Conservation (phyloP, 805 yeast species). For the Suhomyces sp. region DNA sequence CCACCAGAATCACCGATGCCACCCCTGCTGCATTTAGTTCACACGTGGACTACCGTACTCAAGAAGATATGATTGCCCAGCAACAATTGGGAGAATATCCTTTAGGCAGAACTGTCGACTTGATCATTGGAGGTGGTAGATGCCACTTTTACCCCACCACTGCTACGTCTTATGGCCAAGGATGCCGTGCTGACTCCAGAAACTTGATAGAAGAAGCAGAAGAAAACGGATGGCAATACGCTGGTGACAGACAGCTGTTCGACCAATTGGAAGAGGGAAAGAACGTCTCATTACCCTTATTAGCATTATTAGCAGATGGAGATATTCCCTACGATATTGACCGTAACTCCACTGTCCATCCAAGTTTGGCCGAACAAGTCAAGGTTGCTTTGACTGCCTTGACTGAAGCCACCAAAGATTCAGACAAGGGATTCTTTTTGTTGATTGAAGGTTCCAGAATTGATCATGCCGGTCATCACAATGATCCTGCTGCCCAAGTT, state of each 20-base stretch:
- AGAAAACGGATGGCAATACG: constrained; percentile 62
- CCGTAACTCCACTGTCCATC: constrained; percentile 58
- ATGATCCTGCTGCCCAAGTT: constrained; percentile 93
- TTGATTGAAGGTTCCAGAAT: constrained; percentile 90
- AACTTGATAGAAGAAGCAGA: constrained; percentile 67
- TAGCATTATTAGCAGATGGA: constrained; percentile 70
- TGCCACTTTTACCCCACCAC: constrained; percentile 68
- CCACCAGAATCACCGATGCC: constrained; percentile 91
- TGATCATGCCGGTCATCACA: constrained; percentile 93
- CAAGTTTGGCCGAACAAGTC: constrained; percentile 79
- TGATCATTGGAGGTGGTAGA: constrained; percentile 90
- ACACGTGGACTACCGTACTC: constrained; percentile 72
- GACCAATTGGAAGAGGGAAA: constrained; percentile 54
- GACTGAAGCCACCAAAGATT: constrained; percentile 61
- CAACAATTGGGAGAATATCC: constrained; percentile 84
- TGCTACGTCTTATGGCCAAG: too few species aligned
- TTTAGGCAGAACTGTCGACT: constrained; percentile 75
- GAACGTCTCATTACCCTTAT: constrained; percentile 70
- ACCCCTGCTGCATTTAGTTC: constrained; percentile 90
- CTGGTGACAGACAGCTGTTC: constrained; percentile 57
- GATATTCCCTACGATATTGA: constrained; percentile 88
- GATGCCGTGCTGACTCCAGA: constrained; percentile 69
- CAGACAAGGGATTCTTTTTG: constrained; percentile 82
- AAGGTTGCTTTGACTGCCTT: constrained; percentile 70
- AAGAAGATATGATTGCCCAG: constrained; percentile 82